A percentile compares a stretch with the other conserved stretches of the same genome.
Evolutionary conservation across 192 early-diverging fungal genomes (phyloP).

Genomic region (Jimgerdemannia flammicorona): DNA sequence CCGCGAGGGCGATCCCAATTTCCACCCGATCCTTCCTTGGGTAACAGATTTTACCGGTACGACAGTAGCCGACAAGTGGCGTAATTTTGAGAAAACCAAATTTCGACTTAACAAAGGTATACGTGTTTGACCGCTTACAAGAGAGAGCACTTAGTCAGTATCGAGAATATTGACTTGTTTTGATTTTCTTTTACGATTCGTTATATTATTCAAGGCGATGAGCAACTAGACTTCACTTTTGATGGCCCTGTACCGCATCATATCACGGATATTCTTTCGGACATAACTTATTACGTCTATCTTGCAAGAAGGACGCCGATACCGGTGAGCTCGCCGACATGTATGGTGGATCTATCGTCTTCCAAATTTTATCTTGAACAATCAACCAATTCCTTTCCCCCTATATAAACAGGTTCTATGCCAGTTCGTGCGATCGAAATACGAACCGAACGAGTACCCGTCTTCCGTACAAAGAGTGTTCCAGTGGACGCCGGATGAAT

Average conservation of each 20-base stretch:
- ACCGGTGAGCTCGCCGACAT: slow-evolving; percentile 27
- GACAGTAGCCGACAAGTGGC: slow-evolving; percentile 40
- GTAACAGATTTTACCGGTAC: slow-evolving; percentile 62
- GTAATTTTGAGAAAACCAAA: slow-evolving; percentile 62
- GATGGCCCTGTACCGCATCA: slow-evolving; percentile 65
- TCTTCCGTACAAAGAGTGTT: slow-evolving; percentile 57
- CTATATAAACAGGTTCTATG: slow-evolving; percentile 39
- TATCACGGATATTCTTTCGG: slow-evolving; percentile 64
- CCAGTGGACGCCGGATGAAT: slow-evolving; percentile 72
- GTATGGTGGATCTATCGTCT: neutral
- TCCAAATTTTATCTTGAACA: neutral
- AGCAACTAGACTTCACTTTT: slow-evolving; percentile 66
- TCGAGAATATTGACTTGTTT: too few relatives aligned
- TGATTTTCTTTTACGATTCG: neutral
- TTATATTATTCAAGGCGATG: slow-evolving; percentile 41
- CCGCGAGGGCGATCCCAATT: slow-evolving; percentile 57
- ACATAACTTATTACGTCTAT: slow-evolving; percentile 70
- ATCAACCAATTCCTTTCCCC: neutral
- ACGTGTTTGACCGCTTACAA: neutral
- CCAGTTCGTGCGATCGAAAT: slow-evolving; percentile 64
- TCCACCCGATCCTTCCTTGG: slow-evolving; percentile 70
- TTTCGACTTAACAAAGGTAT: slow-evolving; percentile 61
- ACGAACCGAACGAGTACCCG: slow-evolving; percentile 67
- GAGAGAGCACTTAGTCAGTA: too few relatives aligned
- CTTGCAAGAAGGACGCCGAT: slow-evolving; percentile 59